Percentiles rank a stretch among this genome's conserved stretches.
Evolutionary conservation across 331 rosid genomes (phyloP).

Genomic region (Acacia concinna): DNA sequence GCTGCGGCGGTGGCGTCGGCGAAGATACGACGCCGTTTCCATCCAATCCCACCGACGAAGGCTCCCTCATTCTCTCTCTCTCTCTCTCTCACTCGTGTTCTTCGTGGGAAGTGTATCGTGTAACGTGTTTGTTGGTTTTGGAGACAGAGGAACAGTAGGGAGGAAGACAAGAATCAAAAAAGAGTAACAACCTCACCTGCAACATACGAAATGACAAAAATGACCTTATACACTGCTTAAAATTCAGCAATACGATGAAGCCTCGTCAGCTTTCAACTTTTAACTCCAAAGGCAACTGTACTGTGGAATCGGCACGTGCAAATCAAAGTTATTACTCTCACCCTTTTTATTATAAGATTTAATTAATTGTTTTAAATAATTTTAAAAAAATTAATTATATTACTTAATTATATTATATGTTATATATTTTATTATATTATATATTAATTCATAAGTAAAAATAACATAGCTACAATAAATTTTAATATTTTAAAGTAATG

Average conservation of each 20-base stretch:
- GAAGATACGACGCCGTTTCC: slow-evolving; percentile 42
- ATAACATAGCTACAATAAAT: no score
- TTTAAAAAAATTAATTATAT: no score
- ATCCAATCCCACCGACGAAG: slow-evolving; percentile 50
- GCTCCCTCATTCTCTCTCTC: slow-evolving; percentile 47
- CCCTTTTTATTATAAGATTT: no score
- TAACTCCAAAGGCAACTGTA: neutral
- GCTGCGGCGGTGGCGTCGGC: slow-evolving; percentile 48
- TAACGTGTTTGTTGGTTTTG: slow-evolving; percentile 14
- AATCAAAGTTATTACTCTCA: no score
- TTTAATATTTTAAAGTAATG: no score
- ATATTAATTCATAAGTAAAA: no score
- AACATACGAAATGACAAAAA: slow-evolving; percentile 20
- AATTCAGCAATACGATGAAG: neutral
- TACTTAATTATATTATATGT: no score
- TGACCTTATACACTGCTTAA: slow-evolving; percentile 25
- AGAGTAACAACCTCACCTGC: slow-evolving; percentile 43
- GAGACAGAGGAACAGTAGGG: slow-evolving; percentile 38
- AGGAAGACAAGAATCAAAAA: slow-evolving; percentile 53
- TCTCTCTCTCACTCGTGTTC: neutral
- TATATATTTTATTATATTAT: no score
- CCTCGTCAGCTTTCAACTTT: neutral
- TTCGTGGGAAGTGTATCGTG: neutral
- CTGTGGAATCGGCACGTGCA: neutral
- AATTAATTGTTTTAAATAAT: no score